Percentiles rank a stretch among this genome's conserved stretches.
Evolutionary conservation across 2,329 filamentous ascomycete species (phyloP).

Genomic region (Coniochaeta hoffmannii): DNA sequence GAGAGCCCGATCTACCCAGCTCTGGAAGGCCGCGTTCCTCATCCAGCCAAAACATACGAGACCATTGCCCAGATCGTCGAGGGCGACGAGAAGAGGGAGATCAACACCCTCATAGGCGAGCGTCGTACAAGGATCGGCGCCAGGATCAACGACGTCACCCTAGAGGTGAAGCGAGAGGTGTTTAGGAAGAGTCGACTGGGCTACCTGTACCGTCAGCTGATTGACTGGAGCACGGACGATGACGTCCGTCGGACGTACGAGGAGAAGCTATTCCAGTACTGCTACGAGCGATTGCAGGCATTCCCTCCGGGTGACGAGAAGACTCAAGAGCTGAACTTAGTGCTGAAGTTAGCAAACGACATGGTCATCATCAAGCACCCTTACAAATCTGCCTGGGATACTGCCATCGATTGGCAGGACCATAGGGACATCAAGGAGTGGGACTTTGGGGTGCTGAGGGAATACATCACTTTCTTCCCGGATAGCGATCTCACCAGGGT

Average conservation of each 20-base stretch:
- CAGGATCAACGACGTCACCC: constrained; percentile 71
- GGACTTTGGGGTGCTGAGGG: constrained; percentile 68
- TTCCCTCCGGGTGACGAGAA: constrained; percentile 60
- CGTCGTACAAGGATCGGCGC: constrained; percentile 82
- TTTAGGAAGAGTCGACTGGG: constrained; percentile 71
- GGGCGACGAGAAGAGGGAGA: constrained; percentile 76
- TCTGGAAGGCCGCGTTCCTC: constrained; percentile 76
- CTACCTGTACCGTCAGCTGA: constrained; percentile 70
- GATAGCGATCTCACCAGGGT: constrained; percentile 76
- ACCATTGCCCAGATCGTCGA: constrained; percentile 79
- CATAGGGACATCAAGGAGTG: constrained; percentile 65
- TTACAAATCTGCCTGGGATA: constrained; percentile 83
- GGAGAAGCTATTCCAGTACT: constrained; percentile 78
- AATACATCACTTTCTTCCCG: constrained; percentile 80
- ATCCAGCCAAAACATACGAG: constrained; percentile 73
- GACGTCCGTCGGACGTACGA: constrained; percentile 77
- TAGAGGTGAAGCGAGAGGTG: constrained; percentile 82
- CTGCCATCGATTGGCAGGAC: constrained; percentile 85
- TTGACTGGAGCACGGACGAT: constrained; percentile 87
- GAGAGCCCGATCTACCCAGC: constrained; percentile 72
- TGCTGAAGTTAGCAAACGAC: constrained; percentile 71
- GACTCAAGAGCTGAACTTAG: constrained; percentile 59
- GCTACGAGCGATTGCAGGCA: constrained; percentile 68
- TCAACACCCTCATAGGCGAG: constrained; percentile 86
- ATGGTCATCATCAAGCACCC: constrained; percentile 97